Conservation (phyloP, 331 rosid genomes). For the Dryas integrifolia region DNA sequence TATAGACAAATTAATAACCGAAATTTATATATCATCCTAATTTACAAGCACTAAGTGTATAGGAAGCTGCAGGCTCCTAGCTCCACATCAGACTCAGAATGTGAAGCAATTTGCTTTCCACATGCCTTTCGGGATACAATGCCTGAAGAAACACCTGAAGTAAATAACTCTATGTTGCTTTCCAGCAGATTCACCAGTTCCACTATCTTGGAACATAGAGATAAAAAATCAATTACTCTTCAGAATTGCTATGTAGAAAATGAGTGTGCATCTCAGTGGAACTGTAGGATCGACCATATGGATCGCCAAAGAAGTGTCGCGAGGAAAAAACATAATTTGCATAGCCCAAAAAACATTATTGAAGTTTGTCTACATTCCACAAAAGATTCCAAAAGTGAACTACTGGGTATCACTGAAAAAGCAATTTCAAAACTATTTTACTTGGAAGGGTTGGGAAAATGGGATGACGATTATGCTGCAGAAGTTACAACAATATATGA, state of each 20-base stretch:
- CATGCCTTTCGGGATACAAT: slow-evolving; percentile 23
- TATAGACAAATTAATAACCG: background rate
- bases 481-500: slow-evolving; percentile 60
- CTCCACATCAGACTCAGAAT: slow-evolving; percentile 20
- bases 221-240: slow-evolving; percentile 27
- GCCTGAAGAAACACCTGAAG: slow-evolving; percentile 32
- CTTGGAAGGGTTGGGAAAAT: slow-evolving; percentile 48
- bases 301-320: slow-evolving; percentile 35
- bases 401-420: slow-evolving; percentile 36
- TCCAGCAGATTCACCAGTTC: slow-evolving; percentile 37
- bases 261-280: slow-evolving; percentile 35
- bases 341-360: slow-evolving; percentile 30
- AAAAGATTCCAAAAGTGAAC: slow-evolving; percentile 42
- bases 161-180: slow-evolving; percentile 27
- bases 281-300: slow-evolving; percentile 33
- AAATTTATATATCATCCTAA: slow-evolving; percentile 18
- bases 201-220: slow-evolving; percentile 34
- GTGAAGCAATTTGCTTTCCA: slow-evolving; percentile 19
- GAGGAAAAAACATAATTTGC: slow-evolving; percentile 28
- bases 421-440: slow-evolving; percentile 42
- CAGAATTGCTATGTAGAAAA: slow-evolving; percentile 36
- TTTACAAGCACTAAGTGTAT: slow-evolving; percentile 24
- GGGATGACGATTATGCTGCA: slow-evolving; percentile 48
- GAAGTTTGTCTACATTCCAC: slow-evolving; percentile 38
- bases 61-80: slow-evolving; percentile 46